Percentiles rank a stretch among this genome's conserved stretches.
phyloP scores from a whole-genome alignment of 306 rosid species.

The Castanea sativa region DNA sequence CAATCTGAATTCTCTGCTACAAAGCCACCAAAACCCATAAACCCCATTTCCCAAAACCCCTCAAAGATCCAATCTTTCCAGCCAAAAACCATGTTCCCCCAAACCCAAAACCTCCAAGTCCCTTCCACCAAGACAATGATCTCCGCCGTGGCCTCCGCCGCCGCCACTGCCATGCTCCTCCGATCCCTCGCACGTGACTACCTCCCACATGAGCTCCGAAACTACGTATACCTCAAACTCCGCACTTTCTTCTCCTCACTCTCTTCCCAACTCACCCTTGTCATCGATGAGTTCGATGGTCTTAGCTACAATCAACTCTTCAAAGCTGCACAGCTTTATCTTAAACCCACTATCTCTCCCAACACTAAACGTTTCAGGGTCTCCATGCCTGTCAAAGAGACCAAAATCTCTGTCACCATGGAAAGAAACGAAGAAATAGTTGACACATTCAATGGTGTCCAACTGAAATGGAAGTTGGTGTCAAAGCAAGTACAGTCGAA shows the following conservation, averaged over 20 bases:
- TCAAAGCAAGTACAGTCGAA: constrained; percentile 1
- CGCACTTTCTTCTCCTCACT: neutral
- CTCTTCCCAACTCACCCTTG: constrained; percentile 24
- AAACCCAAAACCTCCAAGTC: neutral
- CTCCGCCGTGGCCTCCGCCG: constrained; percentile 11
- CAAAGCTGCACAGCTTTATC: constrained; percentile 22
- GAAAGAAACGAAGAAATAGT: constrained; percentile 12
- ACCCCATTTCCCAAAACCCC: neutral
- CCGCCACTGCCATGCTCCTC: constrained; percentile 21
- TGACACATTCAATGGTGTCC: constrained; percentile 17
- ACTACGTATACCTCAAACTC: neutral
- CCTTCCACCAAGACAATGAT: constrained; percentile 23
- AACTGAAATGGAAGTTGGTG: constrained; percentile 23
- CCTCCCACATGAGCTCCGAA: constrained; percentile 14
- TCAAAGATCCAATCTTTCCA: neutral
- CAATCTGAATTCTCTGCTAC: neutral
- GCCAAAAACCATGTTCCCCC: neutral
- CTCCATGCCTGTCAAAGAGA: constrained; percentile 13
- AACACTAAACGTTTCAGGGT: constrained; percentile 13
- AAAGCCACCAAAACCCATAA: neutral
- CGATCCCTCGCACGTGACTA: constrained; percentile 22
- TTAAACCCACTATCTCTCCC: constrained; percentile 15
- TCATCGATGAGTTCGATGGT: constrained; percentile 28
- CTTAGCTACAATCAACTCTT: constrained; percentile 21
- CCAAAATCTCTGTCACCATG: constrained; percentile 8